These are phyloP conservation scores for Tolypocladium album DNA, from an alignment of 2,329 filamentous ascomycete genomes.

Conservation along the genomic window DNA sequence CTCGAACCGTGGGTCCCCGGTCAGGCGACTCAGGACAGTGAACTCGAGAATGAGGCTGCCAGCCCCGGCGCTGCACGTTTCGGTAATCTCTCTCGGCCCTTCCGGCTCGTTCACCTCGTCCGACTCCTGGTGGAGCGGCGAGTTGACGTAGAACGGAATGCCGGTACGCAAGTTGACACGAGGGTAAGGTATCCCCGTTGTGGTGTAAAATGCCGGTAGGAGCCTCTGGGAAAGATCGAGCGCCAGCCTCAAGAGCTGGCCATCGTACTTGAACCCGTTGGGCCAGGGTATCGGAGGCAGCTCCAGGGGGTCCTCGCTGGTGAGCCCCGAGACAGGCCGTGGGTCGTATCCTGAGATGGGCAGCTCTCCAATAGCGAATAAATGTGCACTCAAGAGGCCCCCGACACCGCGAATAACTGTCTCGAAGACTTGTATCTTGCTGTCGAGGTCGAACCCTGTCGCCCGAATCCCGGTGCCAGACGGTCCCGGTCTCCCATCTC, in stretches of 20 bases:
- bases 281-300: conserved; percentile 55
- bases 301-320: conserved; percentile 31
- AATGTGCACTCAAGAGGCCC: conserved; percentile 80
- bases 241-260: conserved; percentile 82
- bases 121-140: conserved; percentile 56
- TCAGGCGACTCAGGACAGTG: conserved; percentile 77
- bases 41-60: conserved; percentile 92
- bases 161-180: conserved; percentile 85
- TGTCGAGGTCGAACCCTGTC: conserved; percentile 85
- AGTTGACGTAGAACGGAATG: conserved; percentile 86
- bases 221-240: conserved; percentile 74
- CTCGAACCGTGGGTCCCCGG: conserved; percentile 81
- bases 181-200: conserved; percentile 87
- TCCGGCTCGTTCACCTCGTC: conserved; percentile 19
- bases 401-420: conserved; percentile 91
- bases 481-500: conserved; percentile 64
- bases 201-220: conserved; percentile 83
- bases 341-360: conserved; percentile 74
- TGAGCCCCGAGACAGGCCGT: conserved; percentile 11
- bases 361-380: conserved; percentile 84
- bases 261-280: conserved; percentile 73
- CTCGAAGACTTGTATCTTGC: conserved; percentile 98
- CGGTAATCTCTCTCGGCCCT: conserved; percentile 61
- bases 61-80: conserved; percentile 95
- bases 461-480: conserved; percentile 61